phyloP scores from a whole-genome alignment of 225 moss, liverwort and hornwort species.

The Bryoerythrophyllum caledonicum region DNA sequence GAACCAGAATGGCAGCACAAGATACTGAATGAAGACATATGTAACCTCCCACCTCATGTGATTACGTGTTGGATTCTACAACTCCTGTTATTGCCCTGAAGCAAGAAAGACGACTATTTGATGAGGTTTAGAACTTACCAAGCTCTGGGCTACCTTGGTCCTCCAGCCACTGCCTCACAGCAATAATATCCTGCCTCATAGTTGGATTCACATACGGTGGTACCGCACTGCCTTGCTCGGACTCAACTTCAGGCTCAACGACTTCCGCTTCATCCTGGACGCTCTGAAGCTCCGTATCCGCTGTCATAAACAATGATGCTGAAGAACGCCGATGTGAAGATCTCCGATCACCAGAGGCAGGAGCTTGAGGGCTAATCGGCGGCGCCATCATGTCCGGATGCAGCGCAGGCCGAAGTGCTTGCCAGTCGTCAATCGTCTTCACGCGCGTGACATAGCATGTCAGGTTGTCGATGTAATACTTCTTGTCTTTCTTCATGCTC shows the following conservation, averaged over 20 bases:
- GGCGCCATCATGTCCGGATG: slow-evolving; percentile 46
- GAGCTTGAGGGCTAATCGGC: slow-evolving; percentile 26
- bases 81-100: not conserved
- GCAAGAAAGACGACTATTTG: slow-evolving; percentile 6
- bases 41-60: not conserved
- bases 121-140: slow-evolving; percentile 33
- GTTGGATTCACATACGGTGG: slow-evolving; percentile 21
- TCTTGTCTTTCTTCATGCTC: slow-evolving; percentile 72
- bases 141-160: slow-evolving; percentile 59
- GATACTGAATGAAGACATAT: not conserved
- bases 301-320: slow-evolving; percentile 29
- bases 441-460: slow-evolving; percentile 62
- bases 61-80: not conserved
- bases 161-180: slow-evolving; percentile 56
- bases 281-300: slow-evolving; percentile 31
- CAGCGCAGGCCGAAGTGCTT: slow-evolving; percentile 44
- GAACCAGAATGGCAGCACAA: not conserved
- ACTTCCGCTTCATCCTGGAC: slow-evolving; percentile 38
- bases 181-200: slow-evolving; percentile 34
- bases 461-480: slow-evolving; percentile 52
- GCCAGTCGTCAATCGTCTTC: slow-evolving; percentile 46
- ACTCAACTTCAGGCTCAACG: slow-evolving; percentile 36
- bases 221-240: slow-evolving; percentile 31
- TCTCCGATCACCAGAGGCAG: slow-evolving; percentile 25
- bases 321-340: slow-evolving; percentile 33